phyloP scores from a whole-genome alignment of 495 filamentous ascomycete species.

The Delitschia confertaspora region DNA sequence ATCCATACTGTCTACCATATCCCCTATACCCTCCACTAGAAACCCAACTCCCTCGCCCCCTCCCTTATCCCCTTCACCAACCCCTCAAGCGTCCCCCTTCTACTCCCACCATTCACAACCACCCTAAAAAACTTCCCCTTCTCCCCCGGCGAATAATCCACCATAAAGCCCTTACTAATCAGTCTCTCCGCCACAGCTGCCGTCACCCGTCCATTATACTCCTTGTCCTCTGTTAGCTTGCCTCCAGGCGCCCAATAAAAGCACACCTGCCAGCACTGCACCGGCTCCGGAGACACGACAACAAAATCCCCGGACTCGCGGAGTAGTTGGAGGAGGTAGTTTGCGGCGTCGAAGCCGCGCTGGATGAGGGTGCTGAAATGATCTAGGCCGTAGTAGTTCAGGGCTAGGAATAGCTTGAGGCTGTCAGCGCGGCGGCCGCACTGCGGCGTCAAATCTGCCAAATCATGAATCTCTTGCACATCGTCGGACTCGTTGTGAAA shows the following conservation, averaged over 20 bases:
- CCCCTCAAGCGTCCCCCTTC: constrained; percentile 62
- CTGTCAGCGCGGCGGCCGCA: constrained; percentile 80
- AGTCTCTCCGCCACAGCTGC: constrained; percentile 55
- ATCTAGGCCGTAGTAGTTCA: constrained; percentile 74
- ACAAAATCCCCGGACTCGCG: constrained; percentile 49
- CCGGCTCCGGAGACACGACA: constrained; percentile 64
- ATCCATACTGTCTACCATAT: no score
- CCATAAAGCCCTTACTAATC: constrained; percentile 74
- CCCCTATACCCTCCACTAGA: background rate
- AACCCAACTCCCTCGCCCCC: constrained; percentile 40
- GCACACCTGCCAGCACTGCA: constrained; percentile 88
- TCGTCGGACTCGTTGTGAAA: constrained; percentile 54
- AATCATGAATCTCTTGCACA: constrained; percentile 62
- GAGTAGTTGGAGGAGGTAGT: constrained; percentile 54
- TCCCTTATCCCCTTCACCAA: constrained; percentile 66
- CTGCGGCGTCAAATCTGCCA: constrained; percentile 89
- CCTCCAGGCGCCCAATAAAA: constrained; percentile 71
- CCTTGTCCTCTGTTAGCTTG: constrained; percentile 41
- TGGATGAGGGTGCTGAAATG: constrained; percentile 51
- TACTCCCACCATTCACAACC: constrained; percentile 73
- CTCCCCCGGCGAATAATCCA: constrained; percentile 80
- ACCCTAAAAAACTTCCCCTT: constrained; percentile 79
- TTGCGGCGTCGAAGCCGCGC: constrained; percentile 56
- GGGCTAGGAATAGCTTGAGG: constrained; percentile 77
- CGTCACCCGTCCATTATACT: constrained; percentile 62